A percentile compares a stretch with the other conserved stretches of the same genome.
Conservation (phyloP, 164 flowering plant species). For the Magnolia changhungtana region DNA sequence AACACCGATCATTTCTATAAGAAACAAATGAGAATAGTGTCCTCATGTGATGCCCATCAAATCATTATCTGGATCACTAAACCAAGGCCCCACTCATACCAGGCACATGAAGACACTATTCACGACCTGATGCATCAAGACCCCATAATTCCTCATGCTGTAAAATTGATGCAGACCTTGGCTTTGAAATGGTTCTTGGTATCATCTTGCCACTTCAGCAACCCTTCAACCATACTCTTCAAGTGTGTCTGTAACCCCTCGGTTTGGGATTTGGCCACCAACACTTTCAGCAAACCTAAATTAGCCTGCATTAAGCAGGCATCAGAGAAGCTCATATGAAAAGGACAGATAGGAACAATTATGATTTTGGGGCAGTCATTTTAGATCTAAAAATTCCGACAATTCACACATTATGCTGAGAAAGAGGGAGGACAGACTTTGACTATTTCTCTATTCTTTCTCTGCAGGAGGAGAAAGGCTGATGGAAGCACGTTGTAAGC, state of each 20-base stretch:
- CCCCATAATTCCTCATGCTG: background rate
- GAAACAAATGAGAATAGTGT: too few relatives aligned
- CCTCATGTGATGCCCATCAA: too few relatives aligned
- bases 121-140: background rate
- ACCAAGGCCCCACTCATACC: too few relatives aligned
- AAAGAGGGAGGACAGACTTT: slow-evolving; percentile 41
- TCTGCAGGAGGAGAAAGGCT: slow-evolving; percentile 65
- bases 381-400: background rate
- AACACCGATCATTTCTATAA: too few relatives aligned
- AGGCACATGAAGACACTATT: background rate
- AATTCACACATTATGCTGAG: background rate
- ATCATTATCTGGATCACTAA: too few relatives aligned
- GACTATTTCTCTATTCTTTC: slow-evolving; percentile 80
- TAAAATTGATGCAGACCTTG: slow-evolving; percentile 48
- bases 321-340: slow-evolving; percentile 2
- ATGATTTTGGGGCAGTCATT: background rate
- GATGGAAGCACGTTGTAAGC: slow-evolving; percentile 78
- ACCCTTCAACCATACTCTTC: slow-evolving; percentile 70
- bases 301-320: slow-evolving; percentile 61
- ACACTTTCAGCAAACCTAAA: slow-evolving; percentile 82
- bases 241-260: slow-evolving; percentile 71
- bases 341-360: background rate
- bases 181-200: slow-evolving; percentile 84
- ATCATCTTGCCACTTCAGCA: slow-evolving; percentile 79
- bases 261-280: slow-evolving; percentile 83